Evolutionary conservation across 805 yeast species (phyloP), one percentile per base, ranked within the genome.

Genomic region (Candida insectorum): DNA sequence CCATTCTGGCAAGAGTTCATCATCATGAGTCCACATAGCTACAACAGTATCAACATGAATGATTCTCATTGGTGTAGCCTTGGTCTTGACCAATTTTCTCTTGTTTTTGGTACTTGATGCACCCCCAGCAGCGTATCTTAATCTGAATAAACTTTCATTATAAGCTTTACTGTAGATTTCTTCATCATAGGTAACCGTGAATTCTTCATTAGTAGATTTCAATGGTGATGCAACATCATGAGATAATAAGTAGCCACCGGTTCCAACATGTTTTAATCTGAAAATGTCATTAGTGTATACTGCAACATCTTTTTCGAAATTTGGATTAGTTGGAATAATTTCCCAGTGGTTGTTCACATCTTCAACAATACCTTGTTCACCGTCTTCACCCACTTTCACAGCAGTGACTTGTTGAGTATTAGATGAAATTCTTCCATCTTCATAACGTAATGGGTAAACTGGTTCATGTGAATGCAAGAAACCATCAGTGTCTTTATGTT

Each of bases 201-300:
- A 84, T 64, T 93, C 98, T 62, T 88, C 96, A 51, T 89, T 85
- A n/a, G 96, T 85, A 36, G 97, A 83, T 51, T 63, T 82, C 42
- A 81, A 68, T 18, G 98, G 97, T 3, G 97, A 93, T 2, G 96
- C 96, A 35, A 93, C 97, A 56, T 91, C 97, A 54, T 93, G 98
- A 14, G 97, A 77, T 50, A 87, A 72, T 45, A 93, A 65, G 48
- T 65, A 82, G 8, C 95, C 84, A 33, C 86, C 75, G 2, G 97
- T 88, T 19, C 70, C 78, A 31, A 83, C 74, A 53, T 93, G 98
- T 58, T 74, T 78, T 37, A 93, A 66, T 60, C 97, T 83, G 37
- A 93, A 67, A 13, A 73, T 58, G 50, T 86, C 93, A 44, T 85
- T 84, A 42, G 86, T 79, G 43, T 51, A 62, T 23, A 93, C 82